A percentile compares a stretch with the other conserved stretches of the same genome.
phyloP scores from a whole-genome alignment of 2,329 filamentous ascomycete species.

The Chaetomiaceae sp. region DNA sequence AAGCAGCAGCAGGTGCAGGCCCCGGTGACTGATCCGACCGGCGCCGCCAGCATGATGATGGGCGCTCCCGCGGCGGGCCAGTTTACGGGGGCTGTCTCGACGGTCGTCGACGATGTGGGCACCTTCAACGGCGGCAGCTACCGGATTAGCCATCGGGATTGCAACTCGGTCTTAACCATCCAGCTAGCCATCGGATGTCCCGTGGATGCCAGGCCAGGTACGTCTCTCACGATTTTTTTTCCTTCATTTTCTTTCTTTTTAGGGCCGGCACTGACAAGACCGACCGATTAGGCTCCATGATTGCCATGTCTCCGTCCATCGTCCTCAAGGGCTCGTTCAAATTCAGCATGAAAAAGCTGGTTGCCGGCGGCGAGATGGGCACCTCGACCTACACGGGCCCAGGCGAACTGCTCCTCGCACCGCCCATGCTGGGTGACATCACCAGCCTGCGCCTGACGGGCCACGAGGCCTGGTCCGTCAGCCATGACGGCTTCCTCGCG shows the following conservation, averaged over 20 bases:
- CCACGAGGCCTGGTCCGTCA: conserved; percentile 74
- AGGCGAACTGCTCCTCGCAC: conserved; percentile 82
- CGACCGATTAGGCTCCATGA: conserved; percentile 71
- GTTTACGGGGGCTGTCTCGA: conserved; percentile 59
- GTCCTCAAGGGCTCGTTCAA: conserved; percentile 78
- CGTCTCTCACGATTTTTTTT: not conserved
- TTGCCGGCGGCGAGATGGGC: conserved; percentile 74
- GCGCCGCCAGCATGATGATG: conserved; percentile 34
- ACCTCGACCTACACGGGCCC: conserved; percentile 82
- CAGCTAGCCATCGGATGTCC: conserved; percentile 89
- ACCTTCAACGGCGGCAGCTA: conserved; percentile 96
- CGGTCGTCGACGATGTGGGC: conserved; percentile 75
- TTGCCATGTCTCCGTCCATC: conserved; percentile 88
- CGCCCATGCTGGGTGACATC: conserved; percentile 76
- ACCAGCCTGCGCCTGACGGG: conserved; percentile 72
- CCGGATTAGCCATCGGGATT: conserved; percentile 85
- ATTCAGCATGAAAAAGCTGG: conserved; percentile 87
- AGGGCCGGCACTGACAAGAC: not conserved
- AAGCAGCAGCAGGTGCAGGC: conserved; percentile 24
- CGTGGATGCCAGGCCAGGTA: conserved; percentile 71
- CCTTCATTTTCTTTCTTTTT: too few relatives aligned
- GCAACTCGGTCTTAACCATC: conserved; percentile 82
- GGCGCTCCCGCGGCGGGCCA: conserved; percentile 45
- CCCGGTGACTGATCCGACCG: conserved; percentile 28
- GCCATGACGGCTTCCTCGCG: conserved; percentile 81